phyloP scores from a whole-genome alignment of 495 filamentous ascomycete species.

The Penicillium riverlandense region DNA sequence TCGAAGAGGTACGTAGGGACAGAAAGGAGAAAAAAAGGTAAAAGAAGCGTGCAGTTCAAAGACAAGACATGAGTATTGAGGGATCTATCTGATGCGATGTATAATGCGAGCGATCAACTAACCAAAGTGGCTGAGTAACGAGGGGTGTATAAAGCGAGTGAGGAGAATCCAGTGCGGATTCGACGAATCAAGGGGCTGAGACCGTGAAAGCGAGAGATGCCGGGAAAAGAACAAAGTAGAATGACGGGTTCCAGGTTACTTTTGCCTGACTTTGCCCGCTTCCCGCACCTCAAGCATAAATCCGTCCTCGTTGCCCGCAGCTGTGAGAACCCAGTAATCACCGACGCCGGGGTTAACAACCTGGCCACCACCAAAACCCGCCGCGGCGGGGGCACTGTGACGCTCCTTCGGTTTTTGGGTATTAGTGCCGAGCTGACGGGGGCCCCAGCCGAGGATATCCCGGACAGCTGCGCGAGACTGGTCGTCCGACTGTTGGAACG shows the following conservation, averaged over 20 bases:
- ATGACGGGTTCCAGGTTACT: constrained; percentile 1
- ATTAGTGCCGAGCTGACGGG: constrained; percentile 26
- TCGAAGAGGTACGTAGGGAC: too few relatives aligned
- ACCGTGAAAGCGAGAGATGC: too few relatives aligned
- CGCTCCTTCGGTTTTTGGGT: constrained; percentile 28
- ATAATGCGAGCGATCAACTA: too few relatives aligned
- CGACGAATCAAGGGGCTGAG: too few relatives aligned
- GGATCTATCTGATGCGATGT: too few relatives aligned
- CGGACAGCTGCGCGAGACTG: constrained; percentile 26
- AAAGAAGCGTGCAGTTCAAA: too few relatives aligned
- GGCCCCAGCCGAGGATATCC: constrained; percentile 48
- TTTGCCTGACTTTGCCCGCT: constrained; percentile 55
- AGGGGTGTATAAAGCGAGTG: too few relatives aligned
- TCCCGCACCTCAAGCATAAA: constrained; percentile 64
- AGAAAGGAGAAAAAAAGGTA: too few relatives aligned
- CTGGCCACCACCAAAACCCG: constrained; percentile 36
- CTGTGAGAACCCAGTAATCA: constrained; percentile 37
- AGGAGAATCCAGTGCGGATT: too few relatives aligned
- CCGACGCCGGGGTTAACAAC: constrained; percentile 29
- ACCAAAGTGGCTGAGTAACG: too few relatives aligned
- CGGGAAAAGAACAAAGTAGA: neutral
- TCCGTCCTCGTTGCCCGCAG: constrained; percentile 52
- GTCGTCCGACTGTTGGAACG: constrained; percentile 40
- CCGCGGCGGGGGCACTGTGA: constrained; percentile 31
- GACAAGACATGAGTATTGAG: too few relatives aligned